Base-by-base conservation (phyloP, 208 protist genomes). In the Jaenimonas drosophilae region DNA sequence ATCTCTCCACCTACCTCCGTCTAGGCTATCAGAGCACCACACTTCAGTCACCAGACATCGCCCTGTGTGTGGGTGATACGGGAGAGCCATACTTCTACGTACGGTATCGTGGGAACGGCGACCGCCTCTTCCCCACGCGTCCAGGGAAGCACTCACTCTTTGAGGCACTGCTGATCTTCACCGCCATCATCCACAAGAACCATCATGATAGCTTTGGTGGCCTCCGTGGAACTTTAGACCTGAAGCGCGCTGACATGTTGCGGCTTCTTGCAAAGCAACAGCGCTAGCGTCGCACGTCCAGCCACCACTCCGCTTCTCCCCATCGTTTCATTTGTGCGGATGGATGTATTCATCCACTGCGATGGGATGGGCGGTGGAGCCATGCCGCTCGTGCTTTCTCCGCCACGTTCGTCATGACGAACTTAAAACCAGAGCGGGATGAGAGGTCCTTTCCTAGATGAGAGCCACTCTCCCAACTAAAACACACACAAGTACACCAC, bases 21-120 rank as follows among this genome's bases (percentile, higher is more conserved):
- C 70, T 88, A 26, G 66, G 66, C 49, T 69, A 81, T 32, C 68
- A 82, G 54, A 46, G 47, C 42, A 28, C 70, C 40, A 63, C 60
- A 19, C 24, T 32, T 3, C 17, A 33, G 6, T 43, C 45, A 26
- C 54, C 65, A 23, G 69, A 83, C 33, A 47, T 91, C 4, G 54
- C 67, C 1, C 49, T 91, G 11, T 72, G 61, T 39, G 63, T 86
- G n/a, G 83, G 83, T 12, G 73, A 81, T 53, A 83, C 66, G 11
- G 78, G 77, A 3, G 76, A 72, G 44, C 83, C 83, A 17, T 91
- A 91, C 60, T 91, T 85, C 42, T 88, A 88, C 54, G 72, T 91
- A 17, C 65, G 72, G 19, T 64, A 84, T 32, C 59, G 69, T 25
- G 54, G 38, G 14, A 52, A 56, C 27, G 40, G 49, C 37, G 54